Percentiles rank a stretch among this genome's conserved stretches.
Evolutionary conservation across 2,329 filamentous ascomycete species (phyloP).

Genomic region (Neonectria sp.): DNA sequence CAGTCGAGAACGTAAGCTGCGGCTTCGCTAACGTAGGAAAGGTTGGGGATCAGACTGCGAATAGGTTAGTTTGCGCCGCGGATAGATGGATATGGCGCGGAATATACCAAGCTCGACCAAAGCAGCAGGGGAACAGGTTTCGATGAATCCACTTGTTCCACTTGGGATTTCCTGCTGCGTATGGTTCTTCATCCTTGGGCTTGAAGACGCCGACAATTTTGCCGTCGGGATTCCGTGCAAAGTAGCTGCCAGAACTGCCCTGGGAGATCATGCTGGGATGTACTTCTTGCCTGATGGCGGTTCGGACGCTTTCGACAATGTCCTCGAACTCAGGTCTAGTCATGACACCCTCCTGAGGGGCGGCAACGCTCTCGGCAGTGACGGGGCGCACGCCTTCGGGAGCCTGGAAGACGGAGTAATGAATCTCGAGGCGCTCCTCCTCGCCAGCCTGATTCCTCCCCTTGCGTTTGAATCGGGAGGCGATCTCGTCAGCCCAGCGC

Average conservation of each 20-base stretch:
- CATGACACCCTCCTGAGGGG: constrained; percentile 76
- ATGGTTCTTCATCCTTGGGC: constrained; percentile 98
- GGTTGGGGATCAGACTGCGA: constrained; percentile 87
- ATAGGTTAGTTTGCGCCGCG: constrained; percentile 33
- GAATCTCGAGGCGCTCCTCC: constrained; percentile 92
- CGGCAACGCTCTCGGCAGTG: constrained; percentile 81
- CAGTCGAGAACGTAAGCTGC: constrained; percentile 95
- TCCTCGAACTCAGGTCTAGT: constrained; percentile 87
- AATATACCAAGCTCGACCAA: constrained; percentile 86
- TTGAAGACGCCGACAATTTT: constrained; percentile 99
- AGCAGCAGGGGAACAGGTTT: constrained; percentile 97
- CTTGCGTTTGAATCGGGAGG: constrained; percentile 94
- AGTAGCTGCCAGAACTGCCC: constrained; percentile 98
- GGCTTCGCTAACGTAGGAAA: constrained; percentile 98
- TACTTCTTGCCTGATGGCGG: constrained; percentile 90
- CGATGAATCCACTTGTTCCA: constrained; percentile 99
- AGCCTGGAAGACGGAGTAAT: constrained; percentile 96
- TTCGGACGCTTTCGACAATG: constrained; percentile 89
- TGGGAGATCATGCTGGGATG: constrained; percentile 98
- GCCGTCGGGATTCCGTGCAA: constrained; percentile 90
- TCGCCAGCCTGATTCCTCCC: constrained; percentile 80
- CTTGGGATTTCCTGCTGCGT: constrained; percentile 96
- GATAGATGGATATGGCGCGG: neutral
- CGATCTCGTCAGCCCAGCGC: constrained; percentile 98
- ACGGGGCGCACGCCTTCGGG: constrained; percentile 89